These are phyloP conservation scores for Senna siamea DNA, from an alignment of 306 rosid species.

Conservation along the genomic window DNA sequence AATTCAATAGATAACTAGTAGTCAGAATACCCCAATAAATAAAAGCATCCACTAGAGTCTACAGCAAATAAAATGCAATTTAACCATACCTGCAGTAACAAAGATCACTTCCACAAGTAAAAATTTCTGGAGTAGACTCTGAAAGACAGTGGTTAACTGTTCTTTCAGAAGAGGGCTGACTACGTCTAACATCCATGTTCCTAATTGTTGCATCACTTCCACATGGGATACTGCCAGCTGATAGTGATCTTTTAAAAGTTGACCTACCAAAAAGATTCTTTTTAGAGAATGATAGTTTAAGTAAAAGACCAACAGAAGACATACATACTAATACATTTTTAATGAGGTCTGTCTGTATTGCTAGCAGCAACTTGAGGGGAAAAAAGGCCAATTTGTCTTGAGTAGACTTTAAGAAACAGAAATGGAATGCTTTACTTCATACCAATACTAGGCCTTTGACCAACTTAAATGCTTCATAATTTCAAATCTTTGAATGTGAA, in stretches of 20 bases:
- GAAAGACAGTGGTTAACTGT: slow-evolving; percentile 44
- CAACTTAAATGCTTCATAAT: not conserved
- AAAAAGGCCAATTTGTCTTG: not conserved
- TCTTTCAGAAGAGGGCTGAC: slow-evolving; percentile 49
- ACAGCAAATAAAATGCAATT: slow-evolving; percentile 29
- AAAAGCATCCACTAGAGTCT: slow-evolving; percentile 12
- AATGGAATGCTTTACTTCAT: not conserved
- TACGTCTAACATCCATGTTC: slow-evolving; percentile 46
- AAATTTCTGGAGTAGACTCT: slow-evolving; percentile 59
- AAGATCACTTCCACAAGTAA: slow-evolving; percentile 56
- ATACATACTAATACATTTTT: not conserved
- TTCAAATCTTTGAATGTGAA: slow-evolving; percentile 1
- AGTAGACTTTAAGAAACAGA: not conserved
- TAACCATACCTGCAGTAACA: slow-evolving; percentile 70
- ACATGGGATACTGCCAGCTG: slow-evolving; percentile 73
- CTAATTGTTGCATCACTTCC: slow-evolving; percentile 55
- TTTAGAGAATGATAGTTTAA: slow-evolving; percentile 25
- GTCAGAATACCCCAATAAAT: slow-evolving; percentile 16
- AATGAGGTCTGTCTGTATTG: not conserved
- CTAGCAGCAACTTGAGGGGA: not conserved
- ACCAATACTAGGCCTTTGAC: slow-evolving; percentile 16
- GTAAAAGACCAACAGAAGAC: slow-evolving; percentile 16
- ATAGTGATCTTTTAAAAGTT: slow-evolving; percentile 77
- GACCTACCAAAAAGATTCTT: slow-evolving; percentile 55
- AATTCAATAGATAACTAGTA: not conserved